phyloP scores from a whole-genome alignment of 2,329 filamentous ascomycete genomes.

The Immersiporthe knoxdaviesiana region DNA sequence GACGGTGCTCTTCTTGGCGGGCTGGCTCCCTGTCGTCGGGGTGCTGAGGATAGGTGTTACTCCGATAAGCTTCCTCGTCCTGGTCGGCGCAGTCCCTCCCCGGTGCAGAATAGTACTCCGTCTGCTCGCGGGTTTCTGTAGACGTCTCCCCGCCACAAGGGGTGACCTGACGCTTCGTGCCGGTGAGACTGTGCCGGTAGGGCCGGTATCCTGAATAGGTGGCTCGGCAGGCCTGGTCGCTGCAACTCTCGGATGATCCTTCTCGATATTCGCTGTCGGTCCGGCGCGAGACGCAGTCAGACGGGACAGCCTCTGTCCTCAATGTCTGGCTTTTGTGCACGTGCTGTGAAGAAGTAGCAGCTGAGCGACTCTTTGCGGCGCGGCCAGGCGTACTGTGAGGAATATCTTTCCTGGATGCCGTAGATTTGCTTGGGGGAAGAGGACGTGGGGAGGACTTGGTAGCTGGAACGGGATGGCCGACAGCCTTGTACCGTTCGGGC shows the following conservation, averaged over 20 bases:
- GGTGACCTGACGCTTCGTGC: conserved; percentile 18
- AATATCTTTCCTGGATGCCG: conserved; percentile 29
- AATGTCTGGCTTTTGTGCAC: conserved; percentile 2
- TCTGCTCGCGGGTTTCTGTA: conserved; percentile 26
- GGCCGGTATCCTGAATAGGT: conserved; percentile 32
- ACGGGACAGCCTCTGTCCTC: conserved; percentile 10
- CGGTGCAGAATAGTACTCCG: background rate
- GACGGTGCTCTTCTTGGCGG: background rate
- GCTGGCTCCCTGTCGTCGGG: background rate
- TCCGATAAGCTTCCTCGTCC: background rate
- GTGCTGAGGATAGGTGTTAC: background rate
- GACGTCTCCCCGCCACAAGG: conserved; percentile 12
- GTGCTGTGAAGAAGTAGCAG: background rate
- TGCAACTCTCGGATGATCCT: conserved; percentile 26
- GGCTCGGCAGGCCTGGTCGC: conserved; percentile 30
- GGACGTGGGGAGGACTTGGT: conserved; percentile 6
- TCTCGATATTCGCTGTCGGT: conserved; percentile 24
- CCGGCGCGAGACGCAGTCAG: conserved; percentile 26
- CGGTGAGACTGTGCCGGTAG: conserved; percentile 33
- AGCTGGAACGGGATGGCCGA: background rate
- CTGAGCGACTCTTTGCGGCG: conserved; percentile 12
- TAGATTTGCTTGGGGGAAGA: conserved; percentile 6
- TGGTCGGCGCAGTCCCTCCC: no score
- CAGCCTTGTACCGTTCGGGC: background rate
- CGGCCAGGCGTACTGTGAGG: conserved; percentile 35